These are phyloP conservation scores for Hygrophorus russula DNA, from an alignment of 768 basidiomycete species.

Conservation along the genomic window DNA sequence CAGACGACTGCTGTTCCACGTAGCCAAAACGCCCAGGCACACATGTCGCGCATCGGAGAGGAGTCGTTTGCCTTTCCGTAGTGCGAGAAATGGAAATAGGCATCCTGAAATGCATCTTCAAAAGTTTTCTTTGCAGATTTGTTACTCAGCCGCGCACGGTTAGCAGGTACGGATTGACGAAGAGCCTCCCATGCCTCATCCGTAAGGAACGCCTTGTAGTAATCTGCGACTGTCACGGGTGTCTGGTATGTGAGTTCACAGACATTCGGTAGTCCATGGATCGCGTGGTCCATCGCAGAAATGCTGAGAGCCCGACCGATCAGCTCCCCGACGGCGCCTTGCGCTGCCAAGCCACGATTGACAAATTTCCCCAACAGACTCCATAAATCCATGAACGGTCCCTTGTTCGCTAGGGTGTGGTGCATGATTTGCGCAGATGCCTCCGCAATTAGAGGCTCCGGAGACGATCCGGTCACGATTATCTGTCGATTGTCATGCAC, in stretches of 20 bases:
- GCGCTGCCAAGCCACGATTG: slow-evolving; percentile 10
- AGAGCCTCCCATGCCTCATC: slow-evolving; percentile 2
- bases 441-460: too few relatives aligned
- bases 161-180: slow-evolving; percentile 2
- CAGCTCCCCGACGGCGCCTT: slow-evolving; percentile 11
- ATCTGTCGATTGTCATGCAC: too few relatives aligned
- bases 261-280: not conserved
- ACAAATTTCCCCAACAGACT: slow-evolving; percentile 8
- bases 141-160: not conserved
- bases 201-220: slow-evolving; percentile 3
- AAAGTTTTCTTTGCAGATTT: slow-evolving; percentile 1
- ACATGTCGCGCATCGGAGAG: too few relatives aligned
- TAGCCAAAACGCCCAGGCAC: too few relatives aligned
- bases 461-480: too few relatives aligned
- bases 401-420: not conserved
- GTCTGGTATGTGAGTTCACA: slow-evolving; percentile 4
- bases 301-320: slow-evolving; percentile 8
- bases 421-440: too few relatives aligned
- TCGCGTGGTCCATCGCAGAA: slow-evolving; percentile 1
- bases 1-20: too few relatives aligned
- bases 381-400: slow-evolving; percentile 1
- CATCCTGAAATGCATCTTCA: slow-evolving; percentile 1
- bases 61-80: too few relatives aligned
- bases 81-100: not conserved
- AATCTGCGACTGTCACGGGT: not conserved